Percentiles rank a stretch among this genome's conserved stretches.
These are phyloP conservation scores for Cyberlindnera maclurae DNA, from an alignment of 805 yeast species.

Conservation along the genomic window DNA sequence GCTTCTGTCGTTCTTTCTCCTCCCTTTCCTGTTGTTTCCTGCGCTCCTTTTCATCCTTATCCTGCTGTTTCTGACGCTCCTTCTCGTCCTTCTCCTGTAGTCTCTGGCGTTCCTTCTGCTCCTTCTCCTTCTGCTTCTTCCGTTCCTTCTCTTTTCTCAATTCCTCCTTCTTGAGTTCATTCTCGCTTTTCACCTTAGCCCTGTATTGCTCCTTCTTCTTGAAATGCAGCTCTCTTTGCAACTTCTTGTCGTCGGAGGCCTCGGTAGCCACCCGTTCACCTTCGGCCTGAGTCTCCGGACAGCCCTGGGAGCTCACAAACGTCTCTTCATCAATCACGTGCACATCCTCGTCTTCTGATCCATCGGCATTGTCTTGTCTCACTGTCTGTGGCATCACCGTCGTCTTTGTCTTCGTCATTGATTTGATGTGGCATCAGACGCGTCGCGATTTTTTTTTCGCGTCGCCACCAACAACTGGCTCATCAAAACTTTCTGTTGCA, in stretches of 20 bases:
- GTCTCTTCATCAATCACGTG: no score
- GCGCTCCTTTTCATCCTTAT: conserved; percentile 16
- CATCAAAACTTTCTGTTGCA: no score
- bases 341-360: no score
- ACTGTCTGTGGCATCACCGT: no score
- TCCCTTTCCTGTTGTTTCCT: conserved; percentile 15
- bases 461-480: no score
- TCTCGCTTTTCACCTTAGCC: conserved; percentile 21
- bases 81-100: conserved; percentile 26
- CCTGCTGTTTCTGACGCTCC: conserved; percentile 19
- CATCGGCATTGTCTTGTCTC: no score
- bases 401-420: no score
- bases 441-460: no score
- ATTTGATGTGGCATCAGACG: no score
- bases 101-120: conserved; percentile 5
- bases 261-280: neutral
- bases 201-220: conserved; percentile 10
- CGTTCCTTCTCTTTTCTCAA: conserved; percentile 19
- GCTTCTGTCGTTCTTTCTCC: conserved; percentile 11
- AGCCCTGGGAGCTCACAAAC: no score
- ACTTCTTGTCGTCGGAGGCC: neutral
- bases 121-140: conserved; percentile 15
- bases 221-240: neutral
- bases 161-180: conserved; percentile 17
- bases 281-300: no score